A percentile compares a stretch with the other conserved stretches of the same genome.
Evolutionary conservation across 306 rosid genomes (phyloP).

Genomic region (Luffa aegyptiaca): DNA sequence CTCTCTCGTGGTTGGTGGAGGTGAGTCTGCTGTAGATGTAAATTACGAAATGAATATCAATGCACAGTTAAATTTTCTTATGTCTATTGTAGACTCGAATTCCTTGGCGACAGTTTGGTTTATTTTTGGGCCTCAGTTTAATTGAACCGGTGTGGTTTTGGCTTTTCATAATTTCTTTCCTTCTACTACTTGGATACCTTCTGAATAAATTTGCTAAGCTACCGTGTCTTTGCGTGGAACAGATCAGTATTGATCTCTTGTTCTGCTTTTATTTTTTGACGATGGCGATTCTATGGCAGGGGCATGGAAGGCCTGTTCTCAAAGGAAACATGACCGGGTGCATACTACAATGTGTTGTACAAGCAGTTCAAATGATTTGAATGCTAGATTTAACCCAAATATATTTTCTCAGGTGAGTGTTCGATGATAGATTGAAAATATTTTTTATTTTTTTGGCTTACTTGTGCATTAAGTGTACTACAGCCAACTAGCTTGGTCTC

Average conservation of each 20-base stretch:
- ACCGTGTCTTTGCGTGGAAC: neutral
- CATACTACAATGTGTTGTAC: constrained; percentile 20
- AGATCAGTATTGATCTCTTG: neutral
- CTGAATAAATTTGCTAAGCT: neutral
- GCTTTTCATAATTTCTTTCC: neutral
- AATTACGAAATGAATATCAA: neutral
- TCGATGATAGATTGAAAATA: constrained; percentile 7
- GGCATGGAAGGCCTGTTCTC: constrained; percentile 37
- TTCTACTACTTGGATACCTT: neutral
- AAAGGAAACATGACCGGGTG: constrained; percentile 22
- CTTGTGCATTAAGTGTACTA: neutral
- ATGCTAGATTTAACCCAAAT: constrained; percentile 14
- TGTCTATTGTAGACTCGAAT: neutral
- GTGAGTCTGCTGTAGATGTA: constrained; percentile 25
- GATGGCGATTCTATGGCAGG: constrained; percentile 33
- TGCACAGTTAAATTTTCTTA: neutral
- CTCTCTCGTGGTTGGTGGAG: constrained; percentile 20
- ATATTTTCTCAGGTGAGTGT: constrained; percentile 40
- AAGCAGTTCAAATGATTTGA: constrained; percentile 27
- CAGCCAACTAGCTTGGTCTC: neutral
- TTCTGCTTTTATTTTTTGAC: neutral
- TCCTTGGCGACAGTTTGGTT: neutral
- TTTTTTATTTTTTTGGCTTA: neutral
- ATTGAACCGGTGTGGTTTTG: neutral
- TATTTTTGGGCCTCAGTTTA: neutral